These are phyloP conservation scores for Macrophomina pseudophaseolina DNA, from an alignment of 2,329 filamentous ascomycete species.

Conservation along the genomic window DNA sequence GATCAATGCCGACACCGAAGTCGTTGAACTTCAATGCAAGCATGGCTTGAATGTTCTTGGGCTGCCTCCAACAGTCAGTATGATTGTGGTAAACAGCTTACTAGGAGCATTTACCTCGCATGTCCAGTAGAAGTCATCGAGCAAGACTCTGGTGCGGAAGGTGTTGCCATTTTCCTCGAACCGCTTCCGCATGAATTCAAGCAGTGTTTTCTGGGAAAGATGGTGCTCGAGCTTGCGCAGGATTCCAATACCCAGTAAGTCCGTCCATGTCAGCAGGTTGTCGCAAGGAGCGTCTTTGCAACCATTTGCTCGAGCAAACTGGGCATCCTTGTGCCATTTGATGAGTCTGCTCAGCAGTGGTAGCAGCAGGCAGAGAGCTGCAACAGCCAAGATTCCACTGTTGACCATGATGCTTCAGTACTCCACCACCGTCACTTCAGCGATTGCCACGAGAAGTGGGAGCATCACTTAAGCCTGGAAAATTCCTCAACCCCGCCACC, in stretches of 20 bases:
- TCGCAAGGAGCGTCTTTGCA: background rate
- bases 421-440: background rate
- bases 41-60: background rate
- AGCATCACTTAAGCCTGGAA: constrained; percentile 6
- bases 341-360: background rate
- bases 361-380: background rate
- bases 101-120: background rate
- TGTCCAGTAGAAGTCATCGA: background rate
- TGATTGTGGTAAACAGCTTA: background rate
- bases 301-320: background rate
- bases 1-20: background rate
- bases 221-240: background rate
- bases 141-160: background rate
- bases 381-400: background rate
- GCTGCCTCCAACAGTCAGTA: background rate
- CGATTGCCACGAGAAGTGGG: background rate
- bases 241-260: background rate
- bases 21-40: background rate
- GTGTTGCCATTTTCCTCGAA: background rate
- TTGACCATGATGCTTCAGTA: background rate
- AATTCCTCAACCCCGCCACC: background rate
- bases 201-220: background rate
- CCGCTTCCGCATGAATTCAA: background rate
- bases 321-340: background rate
- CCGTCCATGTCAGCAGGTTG: background rate